Evolutionary conservation across 257 asterid species (phyloP).

Genomic region (Plantago major): DNA sequence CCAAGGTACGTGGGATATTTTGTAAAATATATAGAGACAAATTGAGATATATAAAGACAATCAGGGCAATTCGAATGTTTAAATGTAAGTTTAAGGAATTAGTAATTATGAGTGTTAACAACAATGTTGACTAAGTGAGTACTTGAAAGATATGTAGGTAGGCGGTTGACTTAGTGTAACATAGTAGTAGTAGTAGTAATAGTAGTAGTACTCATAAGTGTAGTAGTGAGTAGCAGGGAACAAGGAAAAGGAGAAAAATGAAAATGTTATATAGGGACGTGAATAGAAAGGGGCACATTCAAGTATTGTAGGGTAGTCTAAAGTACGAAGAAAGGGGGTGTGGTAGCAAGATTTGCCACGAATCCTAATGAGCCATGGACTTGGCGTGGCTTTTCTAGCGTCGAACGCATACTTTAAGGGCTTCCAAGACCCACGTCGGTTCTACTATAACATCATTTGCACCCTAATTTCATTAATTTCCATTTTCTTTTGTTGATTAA

Average conservation of each 20-base stretch:
- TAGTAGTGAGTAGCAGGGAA: slow-evolving; percentile 13
- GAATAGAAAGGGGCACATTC: background rate
- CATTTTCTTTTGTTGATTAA: background rate
- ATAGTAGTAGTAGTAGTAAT: background rate
- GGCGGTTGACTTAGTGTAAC: background rate
- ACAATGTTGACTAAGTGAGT: background rate
- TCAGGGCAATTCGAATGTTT: too few relatives aligned
- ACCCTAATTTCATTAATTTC: background rate
- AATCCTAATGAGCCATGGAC: background rate
- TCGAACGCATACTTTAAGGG: slow-evolving; percentile 34
- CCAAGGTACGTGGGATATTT: background rate
- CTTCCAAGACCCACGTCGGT: slow-evolving; percentile 39
- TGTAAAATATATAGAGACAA: background rate
- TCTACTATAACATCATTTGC: too few relatives aligned
- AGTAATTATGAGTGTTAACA: background rate
- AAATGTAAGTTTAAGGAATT: too few relatives aligned
- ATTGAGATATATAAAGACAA: background rate
- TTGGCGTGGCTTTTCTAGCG: slow-evolving; percentile 65
- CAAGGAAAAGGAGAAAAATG: slow-evolving; percentile 5
- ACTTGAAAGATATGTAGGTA: background rate
- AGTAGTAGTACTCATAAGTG: background rate
- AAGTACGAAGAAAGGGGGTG: background rate
- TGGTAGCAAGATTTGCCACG: slow-evolving; percentile 57
- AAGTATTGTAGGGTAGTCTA: slow-evolving; percentile 14
- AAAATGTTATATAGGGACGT: slow-evolving; percentile 10